phyloP scores from a whole-genome alignment of 2,329 filamentous ascomycete species.

The Chaetothyriales sp. region DNA sequence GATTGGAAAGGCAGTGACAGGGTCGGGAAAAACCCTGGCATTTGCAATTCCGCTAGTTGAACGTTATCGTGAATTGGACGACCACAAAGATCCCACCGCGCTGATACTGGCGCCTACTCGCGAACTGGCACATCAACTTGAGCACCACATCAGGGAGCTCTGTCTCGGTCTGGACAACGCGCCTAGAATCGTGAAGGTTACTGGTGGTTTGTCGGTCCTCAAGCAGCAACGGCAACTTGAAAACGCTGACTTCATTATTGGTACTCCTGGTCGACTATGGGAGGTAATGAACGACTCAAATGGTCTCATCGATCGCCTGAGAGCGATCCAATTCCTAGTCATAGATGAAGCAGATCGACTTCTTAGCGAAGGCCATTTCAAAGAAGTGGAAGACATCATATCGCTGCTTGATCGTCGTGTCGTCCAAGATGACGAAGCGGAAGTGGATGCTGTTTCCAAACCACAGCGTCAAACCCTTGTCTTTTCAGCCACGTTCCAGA shows the following conservation, averaged over 20 bases:
- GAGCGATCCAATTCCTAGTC: conserved; percentile 65
- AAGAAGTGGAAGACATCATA: conserved; percentile 82
- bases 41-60: conserved; percentile 92
- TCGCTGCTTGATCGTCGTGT: conserved; percentile 57
- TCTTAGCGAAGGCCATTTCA: conserved; percentile 85
- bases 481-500: conserved; percentile 93
- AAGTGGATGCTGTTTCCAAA: conserved; percentile 18
- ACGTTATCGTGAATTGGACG: conserved; percentile 37
- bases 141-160: conserved; percentile 65
- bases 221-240: conserved; percentile 81
- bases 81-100: conserved; percentile 43
- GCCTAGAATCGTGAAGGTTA: conserved; percentile 64
- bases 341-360: conserved; percentile 90
- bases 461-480: conserved; percentile 68
- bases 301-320: conserved; percentile 56
- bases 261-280: conserved; percentile 85
- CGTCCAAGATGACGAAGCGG: conserved; percentile 37
- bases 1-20: conserved; percentile 89
- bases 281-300: conserved; percentile 72
- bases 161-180: conserved; percentile 52
- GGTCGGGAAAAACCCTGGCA: conserved; percentile 90
- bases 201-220: conserved; percentile 81
- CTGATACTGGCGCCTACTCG: conserved; percentile 81
- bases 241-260: conserved; percentile 82
- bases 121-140: conserved; percentile 85